Evolutionary conservation across 345 rosid genomes (phyloP).

Genomic region (Rhodamnia rubescens): DNA sequence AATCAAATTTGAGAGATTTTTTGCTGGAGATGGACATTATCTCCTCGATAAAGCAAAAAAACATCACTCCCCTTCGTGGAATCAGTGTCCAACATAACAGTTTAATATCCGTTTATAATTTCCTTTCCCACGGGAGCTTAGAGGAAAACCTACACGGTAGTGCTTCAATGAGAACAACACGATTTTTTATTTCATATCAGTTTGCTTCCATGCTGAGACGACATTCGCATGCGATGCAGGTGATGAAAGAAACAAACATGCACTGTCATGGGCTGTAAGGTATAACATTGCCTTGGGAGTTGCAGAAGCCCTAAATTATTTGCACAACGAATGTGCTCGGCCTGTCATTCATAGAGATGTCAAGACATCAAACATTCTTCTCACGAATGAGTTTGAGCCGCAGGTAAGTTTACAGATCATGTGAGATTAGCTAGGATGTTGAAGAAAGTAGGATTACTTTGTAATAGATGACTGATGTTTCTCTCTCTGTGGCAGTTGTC

Average conservation of each 20-base stretch:
- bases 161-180: neutral
- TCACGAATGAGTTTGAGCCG: conserved; percentile 57
- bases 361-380: conserved; percentile 87
- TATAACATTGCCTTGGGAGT: conserved; percentile 48
- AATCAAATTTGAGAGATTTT: conserved; percentile 50
- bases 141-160: conserved; percentile 71
- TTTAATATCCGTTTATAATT: conserved; percentile 68
- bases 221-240: conserved; percentile 2
- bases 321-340: conserved; percentile 52
- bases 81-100: conserved; percentile 38
- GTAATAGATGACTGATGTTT: neutral
- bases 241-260: conserved; percentile 15
- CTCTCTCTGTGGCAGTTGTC: conserved; percentile 39
- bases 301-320: conserved; percentile 64
- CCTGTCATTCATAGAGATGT: conserved; percentile 91
- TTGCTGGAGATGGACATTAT: conserved; percentile 63
- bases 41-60: conserved; percentile 50
- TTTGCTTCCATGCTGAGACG: neutral
- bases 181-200: neutral
- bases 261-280: conserved; percentile 56
- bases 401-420: conserved; percentile 33
- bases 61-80: conserved; percentile 58
- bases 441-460: neutral
- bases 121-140: conserved; percentile 60
- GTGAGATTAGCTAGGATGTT: neutral